Evolutionary conservation across 2,329 filamentous ascomycete genomes (phyloP), one percentile per base, ranked within the genome.

Genomic region (Lachnellula subtilissima): DNA sequence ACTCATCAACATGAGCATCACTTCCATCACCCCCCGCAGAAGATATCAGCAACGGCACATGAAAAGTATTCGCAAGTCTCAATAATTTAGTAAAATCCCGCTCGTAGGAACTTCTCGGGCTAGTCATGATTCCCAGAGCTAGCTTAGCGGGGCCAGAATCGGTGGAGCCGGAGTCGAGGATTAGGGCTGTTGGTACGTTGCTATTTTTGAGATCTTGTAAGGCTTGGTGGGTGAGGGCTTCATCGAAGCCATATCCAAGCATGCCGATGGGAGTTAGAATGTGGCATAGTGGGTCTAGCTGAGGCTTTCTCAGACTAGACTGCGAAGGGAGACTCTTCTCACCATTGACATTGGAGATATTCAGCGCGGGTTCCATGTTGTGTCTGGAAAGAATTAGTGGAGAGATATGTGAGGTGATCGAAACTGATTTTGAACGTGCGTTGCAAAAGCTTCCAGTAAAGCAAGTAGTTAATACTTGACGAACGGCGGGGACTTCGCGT

Each of bases 11-110:
- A 56, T 79, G 76, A 1, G 70, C 69, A 40, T 77, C 71, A 3
- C 70, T 73, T 0, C 78, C 78, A 60, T 78, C 76, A 0, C 78
- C 78, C 0, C 78, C 78, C 0, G 71, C 75, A 1, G 76, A 78
- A 4, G 70, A 66, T 48, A 78, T 73, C 3, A 79, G 65, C 0
- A 79, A 54, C 0, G 73, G 72, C 0, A 76, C 69, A 3, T 63
- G 67, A 47, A 70, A 72, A 0, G 63, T 57, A 17, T 71, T 63
- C 0, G 69, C 69, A 0, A 73, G 66, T 7, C 61, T 58, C 0
- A 78, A 58, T 1, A 78, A 53, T 37, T 73, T 74, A 40, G 52
- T 61, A 1, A 80, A 65, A 55, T 80, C 78, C 9, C 73, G 68
- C 0, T 66, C 54, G 50, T 80, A 80, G 0, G 74, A 65, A 0